Conservation (phyloP, 75 land plant genomes). For the Gnetum montanum region DNA sequence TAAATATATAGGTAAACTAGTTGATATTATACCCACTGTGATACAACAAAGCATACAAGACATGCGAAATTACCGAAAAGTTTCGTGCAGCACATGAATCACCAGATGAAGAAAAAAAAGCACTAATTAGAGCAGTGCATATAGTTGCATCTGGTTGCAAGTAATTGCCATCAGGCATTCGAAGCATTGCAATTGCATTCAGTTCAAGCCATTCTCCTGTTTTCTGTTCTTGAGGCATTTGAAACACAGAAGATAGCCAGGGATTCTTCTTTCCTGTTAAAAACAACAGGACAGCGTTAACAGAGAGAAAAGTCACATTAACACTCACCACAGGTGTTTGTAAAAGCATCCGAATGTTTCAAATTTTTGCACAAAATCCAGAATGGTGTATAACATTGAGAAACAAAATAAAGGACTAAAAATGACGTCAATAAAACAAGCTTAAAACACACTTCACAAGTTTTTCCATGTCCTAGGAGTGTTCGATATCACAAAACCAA, state of each 20-base stretch:
- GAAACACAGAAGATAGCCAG: slow-evolving; percentile 45
- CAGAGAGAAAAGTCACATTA: too few species aligned
- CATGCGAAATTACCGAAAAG: slow-evolving; percentile 47
- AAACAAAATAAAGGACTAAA: too few species aligned
- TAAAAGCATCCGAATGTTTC: too few species aligned
- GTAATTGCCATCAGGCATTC: slow-evolving; percentile 62
- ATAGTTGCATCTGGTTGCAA: slow-evolving; percentile 75
- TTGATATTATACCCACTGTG: background rate
- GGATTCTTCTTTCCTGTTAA: slow-evolving; percentile 38
- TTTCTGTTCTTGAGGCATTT: slow-evolving; percentile 8
- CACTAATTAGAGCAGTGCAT: slow-evolving; percentile 75
- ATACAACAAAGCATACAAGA: background rate
- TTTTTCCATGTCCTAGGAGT: too few species aligned
- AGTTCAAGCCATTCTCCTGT: slow-evolving; percentile 60
- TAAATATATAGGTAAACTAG: background rate
- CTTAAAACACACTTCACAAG: too few species aligned
- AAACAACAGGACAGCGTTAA: too few species aligned
- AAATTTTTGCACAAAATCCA: too few species aligned
- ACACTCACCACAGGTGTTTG: too few species aligned
- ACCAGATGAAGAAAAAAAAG: slow-evolving; percentile 66
- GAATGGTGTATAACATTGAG: too few species aligned
- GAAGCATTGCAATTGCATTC: slow-evolving; percentile 63
- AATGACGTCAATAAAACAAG: too few species aligned
- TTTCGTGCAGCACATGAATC: slow-evolving; percentile 57
- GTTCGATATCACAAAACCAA: too few species aligned